Percentiles rank a stretch among this genome's conserved stretches.
These are phyloP conservation scores for Flaveria robusta DNA, from an alignment of 129 eudicot species.

Conservation along the genomic window DNA sequence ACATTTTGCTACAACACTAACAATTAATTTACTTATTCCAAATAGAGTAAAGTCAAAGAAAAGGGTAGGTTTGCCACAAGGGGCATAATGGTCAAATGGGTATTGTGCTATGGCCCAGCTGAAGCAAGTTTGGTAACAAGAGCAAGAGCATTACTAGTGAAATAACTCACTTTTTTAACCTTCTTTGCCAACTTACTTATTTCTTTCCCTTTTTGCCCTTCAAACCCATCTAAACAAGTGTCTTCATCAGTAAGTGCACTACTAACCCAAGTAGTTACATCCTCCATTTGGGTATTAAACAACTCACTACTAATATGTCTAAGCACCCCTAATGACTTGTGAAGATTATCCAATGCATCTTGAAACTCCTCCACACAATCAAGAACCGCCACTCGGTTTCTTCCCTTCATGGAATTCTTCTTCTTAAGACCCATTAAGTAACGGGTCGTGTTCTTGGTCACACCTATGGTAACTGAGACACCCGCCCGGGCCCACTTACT, in stretches of 20 bases:
- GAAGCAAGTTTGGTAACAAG: constrained; percentile 81
- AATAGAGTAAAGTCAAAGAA: background rate
- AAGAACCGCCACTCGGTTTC: constrained; percentile 45
- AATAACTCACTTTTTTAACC: constrained; percentile 50
- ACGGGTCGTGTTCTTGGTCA: constrained; percentile 49
- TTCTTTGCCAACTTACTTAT: constrained; percentile 33
- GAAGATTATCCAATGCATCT: constrained; percentile 68
- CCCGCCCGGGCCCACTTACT: constrained; percentile 87
- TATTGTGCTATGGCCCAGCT: constrained; percentile 43
- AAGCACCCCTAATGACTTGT: constrained; percentile 61
- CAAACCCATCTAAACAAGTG: constrained; percentile 87
- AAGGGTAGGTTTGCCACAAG: constrained; percentile 13
- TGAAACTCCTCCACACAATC: constrained; percentile 71
- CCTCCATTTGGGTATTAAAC: constrained; percentile 55
- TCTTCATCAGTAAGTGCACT: constrained; percentile 83
- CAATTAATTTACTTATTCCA: constrained; percentile 22
- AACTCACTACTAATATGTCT: constrained; percentile 47
- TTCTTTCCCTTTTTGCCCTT: constrained; percentile 38
- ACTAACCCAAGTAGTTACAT: constrained; percentile 89
- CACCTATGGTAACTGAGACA: constrained; percentile 79
- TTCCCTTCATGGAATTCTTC: constrained; percentile 35
- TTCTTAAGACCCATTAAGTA: constrained; percentile 39
- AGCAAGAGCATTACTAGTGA: constrained; percentile 94
- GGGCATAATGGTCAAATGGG: constrained; percentile 24
- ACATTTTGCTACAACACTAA: constrained; percentile 11